Base-by-base conservation (phyloP, 2,329 filamentous ascomycete genomes). In the Parastagonospora nodorum region DNA sequence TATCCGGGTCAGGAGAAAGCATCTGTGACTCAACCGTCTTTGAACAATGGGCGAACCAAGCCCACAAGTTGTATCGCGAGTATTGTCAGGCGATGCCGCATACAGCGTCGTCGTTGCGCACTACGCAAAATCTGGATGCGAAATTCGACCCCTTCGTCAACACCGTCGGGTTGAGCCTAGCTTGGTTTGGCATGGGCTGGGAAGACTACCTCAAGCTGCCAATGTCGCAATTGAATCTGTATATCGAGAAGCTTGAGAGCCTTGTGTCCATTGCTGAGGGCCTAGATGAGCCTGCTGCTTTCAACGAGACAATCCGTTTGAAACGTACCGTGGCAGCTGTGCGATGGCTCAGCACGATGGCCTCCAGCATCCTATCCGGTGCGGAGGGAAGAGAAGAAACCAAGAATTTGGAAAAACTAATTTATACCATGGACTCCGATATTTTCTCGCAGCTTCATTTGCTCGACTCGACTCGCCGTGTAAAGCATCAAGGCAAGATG, bases 171-270 rank as follows among this genome's bases (percentile, higher is more conserved):
- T 47, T 72, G 14, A 65, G 59, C 31, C 50, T 60, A 8, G 50
- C 54, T 5, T 66, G 60, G 42, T 61, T 57, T 48, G 62, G 59
- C 4, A 69, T 59, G 45, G 53, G 50, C n/a, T 69, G 67, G 66
- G 58, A 67, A 47, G 63, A 70, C 14, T 67, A 64, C 43, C 36
- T 70, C 4, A 50, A 37, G 15, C 41, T 69, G 37, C 69, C 69
- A 0, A 28, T 62, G 9, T 24, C 47, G 9, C 66, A 71, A 30
- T 47, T 72, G 3, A 53, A 65, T 29, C 29, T 57, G 1, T 69
- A 66, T 36, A 38, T 58, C 11, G 50, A 56, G 8, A 61, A 42
- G 8, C 29, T 68, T 4, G 43, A 55, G 15, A 55, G 43, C 12
- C 49, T 70, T 4, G 24, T 57, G 10, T 39, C 45, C 9, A 35